Evolutionary conservation across 139 green algal species (phyloP).

Genomic region (Limnomonas spitsbergensis): DNA sequence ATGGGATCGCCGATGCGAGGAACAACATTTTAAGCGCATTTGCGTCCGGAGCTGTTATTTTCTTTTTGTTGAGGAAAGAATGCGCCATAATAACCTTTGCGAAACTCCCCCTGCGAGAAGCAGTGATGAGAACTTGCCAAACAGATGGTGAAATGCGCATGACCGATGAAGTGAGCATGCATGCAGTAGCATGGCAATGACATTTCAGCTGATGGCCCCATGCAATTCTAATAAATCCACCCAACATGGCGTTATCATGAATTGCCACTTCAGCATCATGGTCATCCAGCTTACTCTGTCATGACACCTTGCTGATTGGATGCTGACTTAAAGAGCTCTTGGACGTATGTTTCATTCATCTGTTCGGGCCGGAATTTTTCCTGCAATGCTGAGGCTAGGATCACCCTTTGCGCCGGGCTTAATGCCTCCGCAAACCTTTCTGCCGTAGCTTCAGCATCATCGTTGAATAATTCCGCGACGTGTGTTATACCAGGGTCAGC

Average conservation of each 20-base stretch:
- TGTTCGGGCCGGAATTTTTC: background rate
- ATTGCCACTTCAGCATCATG: too few species aligned
- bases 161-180: background rate
- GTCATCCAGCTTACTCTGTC: slow-evolving; percentile 2
- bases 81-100: background rate
- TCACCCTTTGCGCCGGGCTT: background rate
- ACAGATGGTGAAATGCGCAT: too few species aligned
- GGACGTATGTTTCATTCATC: background rate
- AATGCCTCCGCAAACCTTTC: background rate
- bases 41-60: background rate
- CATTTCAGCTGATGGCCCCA: background rate
- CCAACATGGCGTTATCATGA: too few species aligned
- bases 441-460: background rate
- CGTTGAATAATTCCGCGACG: background rate
- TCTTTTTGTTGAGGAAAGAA: background rate
- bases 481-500: too few species aligned
- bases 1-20: slow-evolving; percentile 23
- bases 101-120: slow-evolving; percentile 2
- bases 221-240: background rate
- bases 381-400: background rate
- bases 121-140: too few species aligned
- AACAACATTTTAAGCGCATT: slow-evolving; percentile 21
- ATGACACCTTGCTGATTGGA: background rate
- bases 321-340: slow-evolving; percentile 1
- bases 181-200: background rate